Evolutionary conservation across 2,329 filamentous ascomycete genomes (phyloP).

Genomic region (Hymenotorrendiella dingleyae): DNA sequence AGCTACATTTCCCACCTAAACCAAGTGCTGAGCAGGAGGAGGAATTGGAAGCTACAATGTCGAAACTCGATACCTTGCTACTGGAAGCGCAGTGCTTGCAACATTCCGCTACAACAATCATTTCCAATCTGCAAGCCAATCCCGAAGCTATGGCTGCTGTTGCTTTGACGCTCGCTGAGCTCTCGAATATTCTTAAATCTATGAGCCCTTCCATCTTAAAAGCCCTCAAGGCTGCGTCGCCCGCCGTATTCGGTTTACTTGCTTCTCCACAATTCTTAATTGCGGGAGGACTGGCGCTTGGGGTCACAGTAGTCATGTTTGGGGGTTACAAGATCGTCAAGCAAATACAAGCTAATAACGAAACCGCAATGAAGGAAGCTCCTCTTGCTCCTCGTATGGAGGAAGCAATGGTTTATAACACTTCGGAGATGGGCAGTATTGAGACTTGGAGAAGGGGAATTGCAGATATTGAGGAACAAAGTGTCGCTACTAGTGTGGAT

Average conservation of each 20-base stretch:
- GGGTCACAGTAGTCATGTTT: constrained; percentile 92
- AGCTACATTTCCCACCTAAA: constrained; percentile 50
- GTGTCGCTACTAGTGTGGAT: constrained; percentile 29
- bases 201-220: constrained; percentile 76
- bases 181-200: constrained; percentile 75
- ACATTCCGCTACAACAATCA: constrained; percentile 75
- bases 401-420: constrained; percentile 28
- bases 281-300: constrained; percentile 79
- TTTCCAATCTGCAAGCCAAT: constrained; percentile 71
- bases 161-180: constrained; percentile 84
- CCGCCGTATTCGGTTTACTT: constrained; percentile 79
- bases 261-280: constrained; percentile 92
- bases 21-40: constrained; percentile 38
- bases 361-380: constrained; percentile 8
- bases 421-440: constrained; percentile 27
- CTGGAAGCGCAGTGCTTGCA: constrained; percentile 87
- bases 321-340: constrained; percentile 98
- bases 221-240: constrained; percentile 72
- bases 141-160: constrained; percentile 92
- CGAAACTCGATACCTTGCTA: constrained; percentile 68
- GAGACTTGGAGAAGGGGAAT: constrained; percentile 31
- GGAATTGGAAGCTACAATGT: constrained; percentile 63
- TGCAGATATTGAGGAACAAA: constrained; percentile 24
- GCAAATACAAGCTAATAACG: constrained; percentile 53
- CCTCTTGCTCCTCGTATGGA: constrained; percentile 21